Evolutionary conservation across 2,329 filamentous ascomycete genomes (phyloP), one percentile per base, ranked within the genome.

Genomic region (Hymenoscyphus fructigenus): DNA sequence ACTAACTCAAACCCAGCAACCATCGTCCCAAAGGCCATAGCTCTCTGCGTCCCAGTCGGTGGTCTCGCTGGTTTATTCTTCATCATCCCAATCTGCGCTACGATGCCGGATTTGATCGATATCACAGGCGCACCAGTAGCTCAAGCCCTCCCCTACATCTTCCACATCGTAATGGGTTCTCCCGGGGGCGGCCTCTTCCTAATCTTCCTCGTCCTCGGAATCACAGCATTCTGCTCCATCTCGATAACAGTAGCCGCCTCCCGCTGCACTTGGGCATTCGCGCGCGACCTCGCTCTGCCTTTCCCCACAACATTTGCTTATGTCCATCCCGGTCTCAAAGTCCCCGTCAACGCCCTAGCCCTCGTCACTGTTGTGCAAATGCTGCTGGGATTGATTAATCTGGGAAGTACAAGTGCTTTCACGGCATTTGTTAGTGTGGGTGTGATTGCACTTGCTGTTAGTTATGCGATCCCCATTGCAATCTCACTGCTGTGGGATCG

Each of bases 381-480:
- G 63, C 79, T 91, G 14, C 90, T 92, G 64, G 89, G 89, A 0
- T 82, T 85, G 65, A 88, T 92, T 67, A 90, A 91, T 75, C 81
- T 92, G 2, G 89, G 88, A 0, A 90, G 87, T 1, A 80, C 77
- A 59, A 85, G 83, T 65, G 89, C 89, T 0, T 91, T 92, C 76
- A 91, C 89, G 53, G 89, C 89, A 15, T 90, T 92, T 69, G 83
- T 90, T 1, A 86, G 88, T 0, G 85, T 89, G 0, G 89, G 88
- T 0, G 90, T 93, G 0, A 89, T 92, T 7, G 85, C 89, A 1
- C 81, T 93, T 0, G 86, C 88, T 6, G 78, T 93, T 5, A 89
- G 88, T 2, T 93, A 93, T 70, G 90, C 85, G 5, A 91, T 93
- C 47, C 91, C 91, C 0, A 85, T 91, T 57, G 81, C 84, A 0